Percentiles rank a stretch among this genome's conserved stretches.
Evolutionary conservation across 768 basidiomycete genomes (phyloP).

Genomic region (Lepiota brunneoincarnata): DNA sequence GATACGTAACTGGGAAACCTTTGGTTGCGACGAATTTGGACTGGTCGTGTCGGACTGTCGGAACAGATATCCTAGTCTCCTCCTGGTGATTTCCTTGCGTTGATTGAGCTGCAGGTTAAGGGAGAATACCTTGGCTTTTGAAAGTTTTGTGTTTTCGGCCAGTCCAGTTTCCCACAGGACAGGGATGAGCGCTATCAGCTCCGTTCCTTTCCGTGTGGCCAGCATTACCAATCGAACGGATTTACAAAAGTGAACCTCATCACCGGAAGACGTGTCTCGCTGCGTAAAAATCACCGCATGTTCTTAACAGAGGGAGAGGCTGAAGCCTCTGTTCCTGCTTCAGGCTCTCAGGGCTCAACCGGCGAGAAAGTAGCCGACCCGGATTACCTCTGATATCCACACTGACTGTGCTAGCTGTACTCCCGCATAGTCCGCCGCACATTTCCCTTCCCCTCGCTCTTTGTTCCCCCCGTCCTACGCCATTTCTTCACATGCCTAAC

Average conservation of each 20-base stretch:
- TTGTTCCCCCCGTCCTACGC: slow-evolving; percentile 7
- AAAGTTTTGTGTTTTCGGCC: not conserved
- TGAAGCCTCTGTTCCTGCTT: not conserved
- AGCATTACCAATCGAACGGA: not conserved
- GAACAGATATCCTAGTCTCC: not conserved
- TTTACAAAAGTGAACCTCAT: not conserved
- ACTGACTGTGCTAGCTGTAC: not conserved
- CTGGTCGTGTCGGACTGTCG: too few species aligned
- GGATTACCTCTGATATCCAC: not conserved
- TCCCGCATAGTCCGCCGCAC: not conserved
- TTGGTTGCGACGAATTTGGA: not conserved
- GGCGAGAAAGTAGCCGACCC: not conserved
- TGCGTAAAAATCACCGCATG: not conserved
- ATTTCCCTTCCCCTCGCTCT: not conserved
- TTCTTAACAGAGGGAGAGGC: not conserved
- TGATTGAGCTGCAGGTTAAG: not conserved
- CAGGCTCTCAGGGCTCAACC: not conserved
- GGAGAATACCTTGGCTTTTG: not conserved
- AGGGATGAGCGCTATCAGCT: not conserved
- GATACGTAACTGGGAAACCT: not conserved
- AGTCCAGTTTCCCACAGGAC: slow-evolving; percentile 3
- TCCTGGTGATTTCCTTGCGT: not conserved
- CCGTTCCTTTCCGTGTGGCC: not conserved
- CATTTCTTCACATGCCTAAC: slow-evolving; percentile 18
- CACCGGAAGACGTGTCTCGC: too few species aligned